Evolutionary conservation across 2,329 filamentous ascomycete species (phyloP), one percentile per base, ranked within the genome.

Genomic region (Ampelomyces quisqualis): DNA sequence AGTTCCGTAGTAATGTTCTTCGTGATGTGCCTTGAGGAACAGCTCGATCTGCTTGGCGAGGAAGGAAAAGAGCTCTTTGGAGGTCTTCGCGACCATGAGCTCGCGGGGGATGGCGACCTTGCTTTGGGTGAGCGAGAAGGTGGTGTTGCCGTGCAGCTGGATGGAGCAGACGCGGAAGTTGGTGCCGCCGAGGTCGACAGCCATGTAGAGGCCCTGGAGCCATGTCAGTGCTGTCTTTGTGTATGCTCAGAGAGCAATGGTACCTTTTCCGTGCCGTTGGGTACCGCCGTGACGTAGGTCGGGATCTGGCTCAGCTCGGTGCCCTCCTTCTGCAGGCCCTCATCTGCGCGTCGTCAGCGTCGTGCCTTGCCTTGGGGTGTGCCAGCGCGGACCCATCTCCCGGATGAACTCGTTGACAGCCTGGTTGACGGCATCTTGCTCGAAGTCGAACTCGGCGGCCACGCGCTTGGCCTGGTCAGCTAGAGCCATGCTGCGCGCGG

Each of bases 131-230:
- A 97, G 81, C 70, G 88, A 88, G 76, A 96, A 97, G 42, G 90
- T 96, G 58, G 86, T 90, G 73, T 97, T 89, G 62, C 93, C 93
- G 66, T 95, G 90, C 47, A 98, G 78, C 57, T 88, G 81, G 62
- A 98, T 86, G 29, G 91, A 96, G 75, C 93, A 98, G 62, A 98
- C 93, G 58, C 93, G 86, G 72, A 97, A 95, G 74, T 98, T 98
- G 52, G 93, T 98, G 59, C 93, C 93, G 49, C 93, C 93, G n/a
- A 98, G 80, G 64, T 98, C 93, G 52, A 98, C 90, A 26, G 93
- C 91, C 64, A 98, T 83, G 73, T 96, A 98, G 26, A 96, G 77
- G 33, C 93, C 93, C 89, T 94, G 58, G n/a, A 28, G 7, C 7
- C 34, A 36, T 21, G 38, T 49, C 41, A 48, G 47, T 33, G 4